Evolutionary conservation across 2,329 filamentous ascomycete species (phyloP), one percentile per base, ranked within the genome.

Genomic region (Fusarium pininemorale): DNA sequence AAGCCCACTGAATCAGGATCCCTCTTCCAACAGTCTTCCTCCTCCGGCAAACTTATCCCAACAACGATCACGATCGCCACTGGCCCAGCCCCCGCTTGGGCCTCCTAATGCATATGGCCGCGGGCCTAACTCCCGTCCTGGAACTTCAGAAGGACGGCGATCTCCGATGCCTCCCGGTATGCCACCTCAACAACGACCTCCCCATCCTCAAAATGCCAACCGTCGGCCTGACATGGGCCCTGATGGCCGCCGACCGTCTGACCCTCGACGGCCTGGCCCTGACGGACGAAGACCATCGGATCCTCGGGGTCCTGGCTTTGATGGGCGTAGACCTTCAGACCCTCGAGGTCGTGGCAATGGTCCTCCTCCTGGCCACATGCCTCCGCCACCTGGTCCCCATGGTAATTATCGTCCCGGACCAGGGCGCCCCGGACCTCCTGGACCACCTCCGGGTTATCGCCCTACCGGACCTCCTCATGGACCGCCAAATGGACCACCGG

Each of bases 51-150:
- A 83, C 76, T 80, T 82, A 51, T 81, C 84, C 30, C 79, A 80
- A 41, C 82, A 83, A 60, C 83, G 82, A 66, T 85, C 87, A 44
- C 83, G 81, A 74, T 87, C 87, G 42, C 86, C 87, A 6, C 78
- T 86, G 72, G 83, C 82, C 62, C 81, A 82, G 50, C 74, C 81
- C 62, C 73, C 79, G 62, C 76, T 79, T 74, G 75, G 82, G 60
- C 64, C 81, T 55, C 74, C 79, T 59, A 79, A 79, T 75, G 75
- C 81, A 66, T 68, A 83, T 73, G 67, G 79, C 55, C 77, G 76
- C 51, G 75, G 83, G 70, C 79, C 77, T 58, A 79, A 79, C 76
- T 77, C 78, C 41, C 77, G 76, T 59, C 81, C 80, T 38, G 76
- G 75, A 18, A 82, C 81, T 8, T 75, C 81, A 6, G 81, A 82